A percentile compares a stretch with the other conserved stretches of the same genome.
Conservation (phyloP, 768 basidiomycete species). For the Hericium coralloides region DNA sequence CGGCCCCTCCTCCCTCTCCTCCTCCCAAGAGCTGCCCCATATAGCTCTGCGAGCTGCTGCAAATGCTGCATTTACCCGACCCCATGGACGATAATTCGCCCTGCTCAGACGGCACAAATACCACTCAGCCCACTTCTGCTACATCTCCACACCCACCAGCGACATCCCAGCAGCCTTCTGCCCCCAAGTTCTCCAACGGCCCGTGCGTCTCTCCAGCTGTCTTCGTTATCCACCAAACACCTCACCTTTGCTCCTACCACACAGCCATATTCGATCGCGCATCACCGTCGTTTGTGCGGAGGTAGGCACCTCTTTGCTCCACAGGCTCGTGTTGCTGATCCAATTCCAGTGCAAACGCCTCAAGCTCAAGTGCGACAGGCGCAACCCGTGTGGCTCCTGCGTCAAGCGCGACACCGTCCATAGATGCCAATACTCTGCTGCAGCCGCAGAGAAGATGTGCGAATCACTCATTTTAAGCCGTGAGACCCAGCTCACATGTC, state of each 20-base stretch:
- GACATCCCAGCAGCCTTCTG: conserved; percentile 1
- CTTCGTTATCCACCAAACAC: conserved; percentile 1
- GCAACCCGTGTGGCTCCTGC: conserved; percentile 69
- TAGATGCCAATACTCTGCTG: conserved; percentile 70
- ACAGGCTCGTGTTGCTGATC: background rate
- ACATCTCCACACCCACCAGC: background rate
- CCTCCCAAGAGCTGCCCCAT: background rate
- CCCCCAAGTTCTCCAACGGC: conserved; percentile 22
- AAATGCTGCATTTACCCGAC: too few relatives aligned
- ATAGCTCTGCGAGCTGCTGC: too few relatives aligned
- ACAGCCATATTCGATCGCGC: conserved; percentile 62
- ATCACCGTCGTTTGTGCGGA: conserved; percentile 79
- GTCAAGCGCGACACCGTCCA: conserved; percentile 68
- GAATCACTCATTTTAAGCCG: conserved; percentile 16
- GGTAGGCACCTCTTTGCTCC: conserved; percentile 29
- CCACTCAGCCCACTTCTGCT: background rate
- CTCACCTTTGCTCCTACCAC: background rate
- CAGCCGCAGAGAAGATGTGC: conserved; percentile 80
- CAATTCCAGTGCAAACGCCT: conserved; percentile 68
- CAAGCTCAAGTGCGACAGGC: conserved; percentile 79
- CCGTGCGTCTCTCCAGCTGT: conserved; percentile 16
- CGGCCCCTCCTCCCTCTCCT: conserved; percentile 1
- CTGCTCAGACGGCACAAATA: background rate
- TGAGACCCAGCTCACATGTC: background rate
- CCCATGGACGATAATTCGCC: conserved; percentile 6